Conservation (phyloP, 1,284 basidiomycete genomes). For the Ganoderma meredithae region DNA sequence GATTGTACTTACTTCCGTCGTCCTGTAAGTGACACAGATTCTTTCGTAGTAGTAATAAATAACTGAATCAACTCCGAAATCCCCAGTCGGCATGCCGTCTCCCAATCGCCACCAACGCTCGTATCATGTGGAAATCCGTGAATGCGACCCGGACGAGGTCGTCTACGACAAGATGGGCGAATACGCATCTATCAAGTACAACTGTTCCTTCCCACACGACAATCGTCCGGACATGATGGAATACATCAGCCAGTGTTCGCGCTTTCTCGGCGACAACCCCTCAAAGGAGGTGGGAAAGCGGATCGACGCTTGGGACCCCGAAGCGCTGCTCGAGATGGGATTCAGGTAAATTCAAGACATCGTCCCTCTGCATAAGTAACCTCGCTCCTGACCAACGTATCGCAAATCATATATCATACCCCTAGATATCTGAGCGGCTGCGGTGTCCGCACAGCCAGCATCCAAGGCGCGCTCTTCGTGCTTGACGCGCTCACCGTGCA, state of each 20-base stretch:
- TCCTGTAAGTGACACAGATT: background rate
- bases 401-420: background rate
- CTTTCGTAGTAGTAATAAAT: background rate
- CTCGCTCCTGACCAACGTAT: background rate
- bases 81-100: background rate
- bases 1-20: background rate
- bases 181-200: slow-evolving; percentile 8
- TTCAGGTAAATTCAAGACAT: background rate
- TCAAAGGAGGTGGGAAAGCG: background rate
- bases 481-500: slow-evolving; percentile 14
- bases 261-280: background rate
- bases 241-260: slow-evolving; percentile 11
- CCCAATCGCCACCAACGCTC: background rate
- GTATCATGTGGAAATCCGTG: slow-evolving; percentile 1
- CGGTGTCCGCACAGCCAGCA: background rate
- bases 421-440: slow-evolving; percentile 11
- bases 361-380: no score
- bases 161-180: slow-evolving; percentile 10
- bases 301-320: slow-evolving; percentile 1
- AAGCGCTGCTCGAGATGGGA: slow-evolving; percentile 8
- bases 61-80: background rate
- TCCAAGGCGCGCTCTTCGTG: slow-evolving; percentile 14
- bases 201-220: slow-evolving; percentile 13
- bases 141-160: background rate
- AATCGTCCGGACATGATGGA: slow-evolving; percentile 6